phyloP scores from a whole-genome alignment of 495 filamentous ascomycete genomes.

The Penicillium ucsense region DNA sequence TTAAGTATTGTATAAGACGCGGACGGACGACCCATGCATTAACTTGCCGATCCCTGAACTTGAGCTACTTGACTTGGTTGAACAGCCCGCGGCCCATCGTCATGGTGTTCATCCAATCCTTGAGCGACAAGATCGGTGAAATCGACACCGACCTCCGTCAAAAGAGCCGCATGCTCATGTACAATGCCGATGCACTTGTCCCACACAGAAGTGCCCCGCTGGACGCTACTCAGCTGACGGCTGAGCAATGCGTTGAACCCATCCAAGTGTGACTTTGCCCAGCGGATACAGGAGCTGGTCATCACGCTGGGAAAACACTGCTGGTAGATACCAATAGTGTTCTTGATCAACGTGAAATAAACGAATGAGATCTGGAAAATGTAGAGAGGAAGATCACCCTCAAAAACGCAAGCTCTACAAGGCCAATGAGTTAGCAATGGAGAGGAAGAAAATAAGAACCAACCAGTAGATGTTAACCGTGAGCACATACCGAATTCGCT shows the following conservation, averaged over 20 bases:
- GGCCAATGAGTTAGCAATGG: background rate
- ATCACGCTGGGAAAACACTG: slow-evolving; percentile 76
- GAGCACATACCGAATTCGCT: slow-evolving; percentile 58
- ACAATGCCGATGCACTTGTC: slow-evolving; percentile 75
- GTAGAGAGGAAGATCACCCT: slow-evolving; percentile 82
- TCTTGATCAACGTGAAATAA: slow-evolving; percentile 87
- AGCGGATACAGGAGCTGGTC: slow-evolving; percentile 88
- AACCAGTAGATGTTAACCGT: no score
- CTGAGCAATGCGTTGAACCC: slow-evolving; percentile 75
- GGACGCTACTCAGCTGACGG: slow-evolving; percentile 74
- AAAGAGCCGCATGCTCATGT: slow-evolving; percentile 65
- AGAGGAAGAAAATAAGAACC: background rate
- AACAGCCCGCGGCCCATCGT: slow-evolving; percentile 12
- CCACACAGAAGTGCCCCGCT: slow-evolving; percentile 60
- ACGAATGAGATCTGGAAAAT: slow-evolving; percentile 95
- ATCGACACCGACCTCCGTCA: slow-evolving; percentile 82
- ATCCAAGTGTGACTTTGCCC: slow-evolving; percentile 88
- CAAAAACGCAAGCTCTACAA: slow-evolving; percentile 78
- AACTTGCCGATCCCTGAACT: background rate
- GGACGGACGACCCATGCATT: background rate
- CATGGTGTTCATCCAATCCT: slow-evolving; percentile 24
- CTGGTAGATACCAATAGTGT: slow-evolving; percentile 82
- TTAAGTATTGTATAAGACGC: no score
- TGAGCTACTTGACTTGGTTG: slow-evolving; percentile 15
- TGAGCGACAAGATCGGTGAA: slow-evolving; percentile 62